Base-by-base conservation (phyloP, 495 filamentous ascomycete species). In the Neurospora sp. region DNA sequence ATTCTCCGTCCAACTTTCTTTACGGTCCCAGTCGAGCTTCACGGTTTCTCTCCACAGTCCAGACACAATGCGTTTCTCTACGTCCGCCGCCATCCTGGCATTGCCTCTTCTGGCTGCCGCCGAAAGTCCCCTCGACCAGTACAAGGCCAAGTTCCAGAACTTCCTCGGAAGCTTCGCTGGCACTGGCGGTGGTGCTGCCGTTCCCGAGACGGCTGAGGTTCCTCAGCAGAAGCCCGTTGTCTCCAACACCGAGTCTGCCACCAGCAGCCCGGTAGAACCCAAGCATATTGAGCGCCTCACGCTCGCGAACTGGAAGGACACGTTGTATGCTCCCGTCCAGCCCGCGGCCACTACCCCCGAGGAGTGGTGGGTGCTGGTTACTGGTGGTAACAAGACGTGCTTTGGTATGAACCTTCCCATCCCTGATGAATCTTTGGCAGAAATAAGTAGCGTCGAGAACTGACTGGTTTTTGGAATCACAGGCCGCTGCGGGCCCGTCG, bases 341-440 rank as follows among this genome's bases (percentile, higher is more conserved):
- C 80, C 89, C 16, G 83, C 77, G 7, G 83, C 85, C 69, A 85
- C 83, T 37, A 82, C 77, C 31, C 87, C 91, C 3, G 89, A 92
- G 81, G 91, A 94, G 80, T 97, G 91, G 92, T 88, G 91, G 83
- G 83, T 97, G 73, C 87, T 91, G 78, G 81, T 96, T 69, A 93
- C 91, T 1, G 94, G 94, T 69, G 89, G 92, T 53, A 96, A 97
- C 83, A 93, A 91, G 84, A 94, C 93, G 39, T 98, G 94, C 85
- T 93, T 89, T 77, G 93, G 85, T 86, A 77, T 74, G 83, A 85
- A 22, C 16, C 69, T 59, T 2, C 16, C 12, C 37, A 71, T 59
- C 10, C 20, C 0, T 41, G 31, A 7, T 27, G 47, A 22, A 12
- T 7, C 2, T 4, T 9, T 45, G 8, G 42, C 18, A 20, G 42